Base-by-base conservation (phyloP, 148 eudicot species). In the Spergularia bocconei region DNA sequence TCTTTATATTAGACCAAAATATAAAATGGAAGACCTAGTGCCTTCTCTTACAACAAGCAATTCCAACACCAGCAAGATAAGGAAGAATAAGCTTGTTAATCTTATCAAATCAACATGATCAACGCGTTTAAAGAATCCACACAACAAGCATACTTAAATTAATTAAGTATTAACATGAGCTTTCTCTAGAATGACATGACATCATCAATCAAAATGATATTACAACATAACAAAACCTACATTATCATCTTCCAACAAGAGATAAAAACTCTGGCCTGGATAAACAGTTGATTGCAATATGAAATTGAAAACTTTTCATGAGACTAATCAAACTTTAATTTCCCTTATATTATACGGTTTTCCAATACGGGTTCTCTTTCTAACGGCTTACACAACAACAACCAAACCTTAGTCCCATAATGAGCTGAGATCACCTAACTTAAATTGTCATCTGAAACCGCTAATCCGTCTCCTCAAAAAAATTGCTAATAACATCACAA, bases 181-280 rank as follows among this genome's bases (percentile, higher is more conserved):
- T 78, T 57, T 12, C 69, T 25, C 60, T 33, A 67, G 44, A 69
- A 68, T 79, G 73, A 74, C 25, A 59, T 59, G 69, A 38, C 62
- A 68, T 61, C 19, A 74, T 44, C 19, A 57, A 72, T 56, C 44
- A 68, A 68, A 48, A 48, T 20, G n/a, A 68, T 19, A 56, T 6
- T 11, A 69, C 25, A 23, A 25, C 41, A 50, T 4, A 29, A 44
- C 48, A 29, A 69, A 14, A 25, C 8, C 20, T 25, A 1, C 14
- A 11, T 29, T 52, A 47, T 69, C 36, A 29, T 53, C 47, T 13
- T 69, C 7, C 41, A 25, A 69, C 21, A 69, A 69, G 59, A 52
- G 41, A 52, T 36, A 62, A 51, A 7, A 44, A 17, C 33, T 60
- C 44, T 56, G 36, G 19, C 39, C 12, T 53, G 55, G 61, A 14